These are phyloP conservation scores for Rhizodiscina lignyota DNA, from an alignment of 495 filamentous ascomycete genomes.

Conservation along the genomic window DNA sequence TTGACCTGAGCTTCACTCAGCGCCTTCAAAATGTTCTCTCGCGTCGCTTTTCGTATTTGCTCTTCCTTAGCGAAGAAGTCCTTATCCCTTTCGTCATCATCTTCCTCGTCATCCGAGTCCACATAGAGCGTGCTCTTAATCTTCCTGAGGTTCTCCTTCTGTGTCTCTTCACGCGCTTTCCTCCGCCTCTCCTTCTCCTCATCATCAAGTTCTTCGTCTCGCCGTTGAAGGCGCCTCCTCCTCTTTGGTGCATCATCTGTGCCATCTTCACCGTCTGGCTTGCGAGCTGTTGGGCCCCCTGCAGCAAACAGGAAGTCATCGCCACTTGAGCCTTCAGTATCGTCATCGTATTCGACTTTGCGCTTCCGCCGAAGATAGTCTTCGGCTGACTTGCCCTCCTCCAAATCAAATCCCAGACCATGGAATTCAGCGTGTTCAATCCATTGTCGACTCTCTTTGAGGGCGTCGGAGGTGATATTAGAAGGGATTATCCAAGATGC, in stretches of 20 bases:
- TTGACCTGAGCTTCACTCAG: constrained; percentile 8
- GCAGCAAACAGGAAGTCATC: constrained; percentile 56
- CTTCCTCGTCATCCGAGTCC: constrained; percentile 60
- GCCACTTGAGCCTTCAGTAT: constrained; percentile 21
- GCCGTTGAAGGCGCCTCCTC: constrained; percentile 20
- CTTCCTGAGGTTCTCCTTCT: constrained; percentile 39
- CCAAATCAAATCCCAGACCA: constrained; percentile 53
- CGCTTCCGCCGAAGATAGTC: too few relatives aligned
- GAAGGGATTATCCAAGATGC: constrained; percentile 69
- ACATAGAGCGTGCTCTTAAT: constrained; percentile 79
- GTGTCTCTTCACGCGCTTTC: constrained; percentile 20
- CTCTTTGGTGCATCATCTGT: constrained; percentile 37
- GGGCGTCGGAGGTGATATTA: constrained; percentile 36
- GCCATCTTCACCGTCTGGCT: constrained; percentile 30
- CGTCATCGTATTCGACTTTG: constrained; percentile 30
- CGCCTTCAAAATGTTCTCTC: constrained; percentile 29
- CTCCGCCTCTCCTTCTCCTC: constrained; percentile 22
- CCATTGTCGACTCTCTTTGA: constrained; percentile 41
- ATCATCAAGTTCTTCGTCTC: constrained; percentile 28
- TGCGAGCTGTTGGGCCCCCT: constrained; percentile 40
- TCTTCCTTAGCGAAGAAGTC: constrained; percentile 59
- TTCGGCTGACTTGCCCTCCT: constrained; percentile 53
- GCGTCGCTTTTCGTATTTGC: constrained; percentile 33
- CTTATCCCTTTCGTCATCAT: constrained; percentile 42
- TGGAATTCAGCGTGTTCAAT: constrained; percentile 58